Evolutionary conservation across 2,329 filamentous ascomycete species (phyloP), one percentile per base, ranked within the genome.

Genomic region (Aspergillus arachidicola): DNA sequence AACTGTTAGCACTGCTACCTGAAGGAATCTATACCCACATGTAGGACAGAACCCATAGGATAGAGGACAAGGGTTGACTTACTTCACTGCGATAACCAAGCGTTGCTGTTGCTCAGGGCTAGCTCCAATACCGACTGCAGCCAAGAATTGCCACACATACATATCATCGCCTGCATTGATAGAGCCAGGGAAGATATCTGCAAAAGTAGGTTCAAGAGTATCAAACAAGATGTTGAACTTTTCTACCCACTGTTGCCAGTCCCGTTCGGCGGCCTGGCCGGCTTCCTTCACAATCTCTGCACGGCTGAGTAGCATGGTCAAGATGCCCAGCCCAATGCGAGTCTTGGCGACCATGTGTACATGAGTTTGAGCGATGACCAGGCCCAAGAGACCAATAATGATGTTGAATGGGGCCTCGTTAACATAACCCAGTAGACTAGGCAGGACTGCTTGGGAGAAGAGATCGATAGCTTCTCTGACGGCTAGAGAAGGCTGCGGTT

Each of bases 111-210:
- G 95, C 69, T 97, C 93, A 16, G 94, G 93, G 74, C 88, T 94
- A 38, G 95, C 94, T 58, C 92, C 94, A 68, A 97, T 95, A 66
- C 95, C 95, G 79, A 97, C 93, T 14, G 94, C 93, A 10, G 95
- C 95, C 68, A 99, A 85, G 77, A 98, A 96, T 79, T 98, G 94
- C 95, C 95, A 99, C 45, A 98, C 93, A 74, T 98, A 96, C 73
- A 97, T 90, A 73, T 99, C 95, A 69, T 97, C 93, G 57, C 92
- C 91, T 9, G 92, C 89, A 68, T 92, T 93, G 73, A 96, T 92
- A n/a, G 91, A 91, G 23, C 91, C 92, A 0, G 94, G 94, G 86
- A 99, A 99, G 66, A 97, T 89, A 71, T 91, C 87, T 14, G 91
- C 90, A 54, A 98, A 85, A 7, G 90, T 89, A 1, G 92, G 92